A percentile compares a stretch with the other conserved stretches of the same genome.
Conservation (phyloP, 208 protist genomes). For the Trypanosoma conorhini region DNA sequence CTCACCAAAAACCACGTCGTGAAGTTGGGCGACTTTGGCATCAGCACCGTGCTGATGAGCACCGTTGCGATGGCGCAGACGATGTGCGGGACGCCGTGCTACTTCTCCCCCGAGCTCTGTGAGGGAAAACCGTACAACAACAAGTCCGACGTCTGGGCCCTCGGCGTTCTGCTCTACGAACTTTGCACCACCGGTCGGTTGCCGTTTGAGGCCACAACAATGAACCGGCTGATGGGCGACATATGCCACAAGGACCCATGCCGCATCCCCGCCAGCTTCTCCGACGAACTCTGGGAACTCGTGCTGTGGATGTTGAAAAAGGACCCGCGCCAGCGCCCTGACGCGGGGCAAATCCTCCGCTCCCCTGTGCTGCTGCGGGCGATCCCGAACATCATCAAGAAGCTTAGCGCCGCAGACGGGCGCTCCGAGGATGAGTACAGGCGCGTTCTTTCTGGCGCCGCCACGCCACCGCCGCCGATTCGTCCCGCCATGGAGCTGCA, state of each 20-base stretch:
- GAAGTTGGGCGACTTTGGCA: constrained; percentile 94
- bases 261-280: constrained; percentile 68
- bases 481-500: not conserved
- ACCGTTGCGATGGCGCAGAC: constrained; percentile 90
- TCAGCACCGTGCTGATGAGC: constrained; percentile 86
- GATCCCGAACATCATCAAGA: constrained; percentile 66
- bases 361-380: constrained; percentile 62
- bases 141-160: constrained; percentile 93
- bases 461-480: constrained; percentile 22
- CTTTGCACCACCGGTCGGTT: constrained; percentile 65
- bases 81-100: constrained; percentile 96
- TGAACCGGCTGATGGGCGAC: constrained; percentile 87
- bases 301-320: constrained; percentile 81
- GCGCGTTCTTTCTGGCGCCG: constrained; percentile 2
- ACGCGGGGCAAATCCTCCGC: constrained; percentile 71
- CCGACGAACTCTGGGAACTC: constrained; percentile 72
- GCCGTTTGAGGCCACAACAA: constrained; percentile 83
- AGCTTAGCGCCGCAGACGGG: constrained; percentile 32
- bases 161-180: constrained; percentile 91
- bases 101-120: constrained; percentile 95
- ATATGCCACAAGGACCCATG: constrained; percentile 78
- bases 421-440: constrained; percentile 20
- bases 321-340: constrained; percentile 78
- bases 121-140: constrained; percentile 93
- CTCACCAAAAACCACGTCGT: constrained; percentile 78